Percentiles rank a stretch among this genome's conserved stretches.
These are phyloP conservation scores for Moelleriella libera DNA, from an alignment of 2,329 filamentous ascomycete genomes.

Conservation along the genomic window DNA sequence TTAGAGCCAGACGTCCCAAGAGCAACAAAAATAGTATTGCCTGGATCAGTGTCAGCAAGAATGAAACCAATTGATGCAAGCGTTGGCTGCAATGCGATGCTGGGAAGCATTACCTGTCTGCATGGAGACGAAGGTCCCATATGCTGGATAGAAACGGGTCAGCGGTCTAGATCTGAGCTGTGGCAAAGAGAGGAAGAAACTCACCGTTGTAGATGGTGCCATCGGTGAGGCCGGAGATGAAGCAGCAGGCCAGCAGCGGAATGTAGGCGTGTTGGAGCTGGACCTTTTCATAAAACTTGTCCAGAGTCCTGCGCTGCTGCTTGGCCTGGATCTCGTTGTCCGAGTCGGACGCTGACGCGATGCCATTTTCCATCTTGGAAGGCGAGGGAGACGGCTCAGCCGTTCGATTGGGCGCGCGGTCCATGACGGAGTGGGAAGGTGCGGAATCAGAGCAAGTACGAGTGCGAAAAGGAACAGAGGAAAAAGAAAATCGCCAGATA, in stretches of 20 bases:
- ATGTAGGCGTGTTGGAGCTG: slow-evolving; percentile 14
- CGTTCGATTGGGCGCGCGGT: neutral
- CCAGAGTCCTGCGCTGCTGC: neutral
- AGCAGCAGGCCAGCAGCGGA: slow-evolving; percentile 17
- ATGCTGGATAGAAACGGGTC: slow-evolving; percentile 7
- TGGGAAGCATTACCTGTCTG: slow-evolving; percentile 15
- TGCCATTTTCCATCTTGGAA: neutral
- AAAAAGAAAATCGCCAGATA: neutral
- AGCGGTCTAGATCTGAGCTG: neutral
- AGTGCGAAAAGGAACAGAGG: neutral
- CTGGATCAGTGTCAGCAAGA: slow-evolving; percentile 10
- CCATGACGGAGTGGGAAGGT: neutral
- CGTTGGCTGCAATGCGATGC: neutral
- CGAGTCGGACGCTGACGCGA: slow-evolving; percentile 4
- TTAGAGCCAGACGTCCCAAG: slow-evolving; percentile 39
- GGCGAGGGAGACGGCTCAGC: neutral
- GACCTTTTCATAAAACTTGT: slow-evolving; percentile 5
- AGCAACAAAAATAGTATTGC: slow-evolving; percentile 50
- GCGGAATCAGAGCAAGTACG: neutral
- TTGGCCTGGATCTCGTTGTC: slow-evolving; percentile 6
- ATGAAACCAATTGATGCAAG: neutral
- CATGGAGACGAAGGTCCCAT: slow-evolving; percentile 20
- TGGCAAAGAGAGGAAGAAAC: neutral
- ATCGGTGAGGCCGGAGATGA: slow-evolving; percentile 24
- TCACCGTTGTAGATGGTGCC: slow-evolving; percentile 22